Conservation (phyloP, 2,329 filamentous ascomycete genomes). For the Metarhizium rileyi region DNA sequence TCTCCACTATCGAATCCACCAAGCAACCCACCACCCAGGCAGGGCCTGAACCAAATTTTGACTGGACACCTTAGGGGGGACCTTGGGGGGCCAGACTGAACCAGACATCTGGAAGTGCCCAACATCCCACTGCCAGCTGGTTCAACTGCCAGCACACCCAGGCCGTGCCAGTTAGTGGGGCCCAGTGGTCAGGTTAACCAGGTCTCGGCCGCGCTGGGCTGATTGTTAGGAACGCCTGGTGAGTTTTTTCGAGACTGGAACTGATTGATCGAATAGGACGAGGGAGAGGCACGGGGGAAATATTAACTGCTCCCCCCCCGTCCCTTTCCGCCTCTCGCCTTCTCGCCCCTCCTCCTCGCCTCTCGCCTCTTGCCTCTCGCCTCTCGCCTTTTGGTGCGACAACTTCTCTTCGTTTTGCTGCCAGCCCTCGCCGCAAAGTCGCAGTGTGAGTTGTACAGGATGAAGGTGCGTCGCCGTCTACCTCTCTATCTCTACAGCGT, state of each 20-base stretch:
- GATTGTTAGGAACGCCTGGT: background rate
- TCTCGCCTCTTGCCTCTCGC: background rate
- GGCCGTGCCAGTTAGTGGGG: background rate
- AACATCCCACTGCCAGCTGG: too few species aligned
- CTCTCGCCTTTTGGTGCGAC: background rate
- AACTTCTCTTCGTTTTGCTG: background rate
- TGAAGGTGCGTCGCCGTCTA: slow-evolving; percentile 19
- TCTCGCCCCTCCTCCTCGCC: background rate
- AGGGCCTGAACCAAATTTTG: background rate
- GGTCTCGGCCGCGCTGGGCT: background rate
- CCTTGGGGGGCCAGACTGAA: background rate
- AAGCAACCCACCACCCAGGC: background rate
- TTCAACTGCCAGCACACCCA: too few species aligned
- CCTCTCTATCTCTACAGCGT: background rate
- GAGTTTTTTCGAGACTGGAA: background rate
- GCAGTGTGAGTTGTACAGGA: slow-evolving; percentile 21
- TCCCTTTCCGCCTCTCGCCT: background rate
- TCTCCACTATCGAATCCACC: slow-evolving; percentile 2
- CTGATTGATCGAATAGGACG: background rate
- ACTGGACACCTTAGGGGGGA: background rate
- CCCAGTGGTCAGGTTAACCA: background rate
- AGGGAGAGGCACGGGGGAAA: background rate
- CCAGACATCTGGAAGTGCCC: background rate
- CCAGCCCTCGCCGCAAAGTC: background rate
- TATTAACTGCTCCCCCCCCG: background rate